Evolutionary conservation across 805 yeast genomes (phyloP), one percentile per base, ranked within the genome.

Genomic region (Saturnispora saitoi): DNA sequence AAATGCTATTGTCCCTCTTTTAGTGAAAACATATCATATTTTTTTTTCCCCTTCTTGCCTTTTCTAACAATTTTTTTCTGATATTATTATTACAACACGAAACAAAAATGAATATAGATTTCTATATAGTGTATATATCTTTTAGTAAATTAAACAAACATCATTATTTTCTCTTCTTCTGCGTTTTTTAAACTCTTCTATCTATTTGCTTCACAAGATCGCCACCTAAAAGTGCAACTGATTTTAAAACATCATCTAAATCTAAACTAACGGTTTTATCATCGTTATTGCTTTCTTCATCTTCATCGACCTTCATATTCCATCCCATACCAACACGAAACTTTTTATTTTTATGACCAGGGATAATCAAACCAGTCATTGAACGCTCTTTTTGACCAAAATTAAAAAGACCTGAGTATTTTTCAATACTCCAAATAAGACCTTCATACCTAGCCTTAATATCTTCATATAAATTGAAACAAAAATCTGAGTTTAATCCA

Each of bases 351-450:
- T 71, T 67, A 52, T 77, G 65, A 34, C 76, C 73, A 2, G 96
- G 95, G 46, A 84, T 79, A 69, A 91, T 81, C 43, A 93, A 67
- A 2, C 97, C 97, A 20, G 90, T 76, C 44, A 91, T 77, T 7
- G 83, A 81, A 56, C 80, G 80, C 14, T 52, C 46, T 3, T 48
- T 51, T 26, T 34, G 41, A 17, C 37, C 29, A 28, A 32, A 32
- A 15, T 47, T 34, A 22, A 42, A 71, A 49, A 77, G 66, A n/a
- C 78, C 78, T 12, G 76, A 68, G 58, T 70, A 48, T 43, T 53
- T 46, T 79, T 54, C 70, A 41, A 78, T 71, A 30, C 93, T 88
- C 59, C 93, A 79, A 3, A 90, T 71, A 42, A 88, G 71, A 17
- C 78, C 73, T 53, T 84, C 82, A 66, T 78, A 89, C 53, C 80